Percentiles rank a stretch among this genome's conserved stretches.
Conservation (phyloP, 257 asterid genomes). For the Knoxia roxburghii region DNA sequence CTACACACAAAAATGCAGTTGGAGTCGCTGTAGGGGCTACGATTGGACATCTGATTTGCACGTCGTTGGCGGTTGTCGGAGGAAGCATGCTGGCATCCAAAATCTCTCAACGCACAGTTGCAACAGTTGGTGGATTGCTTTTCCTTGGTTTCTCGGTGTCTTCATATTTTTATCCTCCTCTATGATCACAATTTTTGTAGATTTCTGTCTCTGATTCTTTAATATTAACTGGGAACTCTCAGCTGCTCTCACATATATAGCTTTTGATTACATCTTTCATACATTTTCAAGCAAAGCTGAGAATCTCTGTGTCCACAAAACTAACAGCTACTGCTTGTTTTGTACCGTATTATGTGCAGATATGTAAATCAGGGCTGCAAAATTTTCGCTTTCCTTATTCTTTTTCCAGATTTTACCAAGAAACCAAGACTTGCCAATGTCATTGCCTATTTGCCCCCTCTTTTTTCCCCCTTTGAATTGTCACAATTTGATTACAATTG, state of each 20-base stretch:
- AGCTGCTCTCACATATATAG: background rate
- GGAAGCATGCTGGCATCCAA: constrained; percentile 97
- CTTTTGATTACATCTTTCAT: background rate
- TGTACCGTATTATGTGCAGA: background rate
- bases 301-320: background rate
- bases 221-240: background rate
- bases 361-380: background rate
- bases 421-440: too few species aligned
- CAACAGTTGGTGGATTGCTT: constrained; percentile 81
- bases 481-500: too few species aligned
- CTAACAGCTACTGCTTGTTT: constrained; percentile 1
- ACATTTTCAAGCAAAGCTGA: background rate
- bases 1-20: constrained; percentile 89
- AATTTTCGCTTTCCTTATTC: background rate
- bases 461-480: too few species aligned
- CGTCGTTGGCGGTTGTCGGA: constrained; percentile 87
- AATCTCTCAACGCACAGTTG: constrained; percentile 95
- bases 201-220: constrained; percentile 20
- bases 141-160: constrained; percentile 89
- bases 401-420: too few species aligned
- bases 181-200: constrained; percentile 41
- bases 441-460: too few species aligned
- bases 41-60: constrained; percentile 82
- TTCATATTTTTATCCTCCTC: constrained; percentile 83
- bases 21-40: constrained; percentile 88